Evolutionary conservation across 139 green algal genomes (phyloP).

Genomic region (Chlorella sp.): DNA sequence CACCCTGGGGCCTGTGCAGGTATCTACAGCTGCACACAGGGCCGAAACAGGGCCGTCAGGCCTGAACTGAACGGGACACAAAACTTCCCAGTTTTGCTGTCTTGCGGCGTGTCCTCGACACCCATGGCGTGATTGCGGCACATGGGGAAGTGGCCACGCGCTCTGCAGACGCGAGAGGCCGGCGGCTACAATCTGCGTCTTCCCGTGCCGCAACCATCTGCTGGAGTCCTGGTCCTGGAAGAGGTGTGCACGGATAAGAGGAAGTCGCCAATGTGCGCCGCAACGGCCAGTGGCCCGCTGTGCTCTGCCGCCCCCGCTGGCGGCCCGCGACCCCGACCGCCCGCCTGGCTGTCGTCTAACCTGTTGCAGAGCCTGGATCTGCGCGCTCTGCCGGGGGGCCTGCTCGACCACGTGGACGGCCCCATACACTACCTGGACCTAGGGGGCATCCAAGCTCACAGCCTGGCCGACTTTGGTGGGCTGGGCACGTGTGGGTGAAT

Average conservation of each 20-base stretch:
- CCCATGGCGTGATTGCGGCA: neutral
- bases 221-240: constrained; percentile 4
- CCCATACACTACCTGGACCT: constrained; percentile 28
- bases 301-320: neutral
- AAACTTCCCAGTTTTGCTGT: neutral
- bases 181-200: neutral
- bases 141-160: neutral
- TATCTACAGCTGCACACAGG: no score
- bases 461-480: constrained; percentile 11
- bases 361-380: neutral
- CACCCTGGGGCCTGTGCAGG: neutral
- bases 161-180: neutral
- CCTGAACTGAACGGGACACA: no score
- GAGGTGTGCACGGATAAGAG: neutral
- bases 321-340: no score
- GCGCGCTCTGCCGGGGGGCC: neutral
- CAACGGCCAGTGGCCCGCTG: neutral
- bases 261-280: neutral
- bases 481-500: no score
- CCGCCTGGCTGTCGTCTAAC: neutral
- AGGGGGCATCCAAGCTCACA: neutral
- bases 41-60: neutral
- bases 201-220: neutral
- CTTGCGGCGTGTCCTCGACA: neutral
- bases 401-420: constrained; percentile 9